A percentile compares a stretch with the other conserved stretches of the same genome.
Evolutionary conservation across 345 rosid species (phyloP).

Genomic region (Iberis pinnata): DNA sequence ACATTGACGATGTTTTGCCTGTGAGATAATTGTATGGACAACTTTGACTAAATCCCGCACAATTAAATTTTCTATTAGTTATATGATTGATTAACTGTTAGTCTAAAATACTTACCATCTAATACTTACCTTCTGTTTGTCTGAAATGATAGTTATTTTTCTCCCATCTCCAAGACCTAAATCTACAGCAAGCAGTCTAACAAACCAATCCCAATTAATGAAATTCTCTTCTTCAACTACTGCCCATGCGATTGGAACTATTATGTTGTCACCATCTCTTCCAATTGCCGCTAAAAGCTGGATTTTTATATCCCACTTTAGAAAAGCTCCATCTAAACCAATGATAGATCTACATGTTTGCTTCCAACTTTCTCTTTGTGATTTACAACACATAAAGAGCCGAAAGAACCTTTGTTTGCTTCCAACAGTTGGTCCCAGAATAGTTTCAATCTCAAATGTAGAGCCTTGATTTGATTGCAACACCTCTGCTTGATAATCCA

Average conservation of each 20-base stretch:
- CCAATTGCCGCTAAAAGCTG: neutral
- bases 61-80: too few species aligned
- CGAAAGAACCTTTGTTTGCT: neutral
- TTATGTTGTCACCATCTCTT: neutral
- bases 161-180: too few species aligned
- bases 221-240: neutral
- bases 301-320: neutral
- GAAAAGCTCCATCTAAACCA: neutral
- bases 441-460: neutral
- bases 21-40: too few species aligned
- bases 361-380: neutral
- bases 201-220: too few species aligned
- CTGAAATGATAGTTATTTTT: too few species aligned
- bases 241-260: neutral
- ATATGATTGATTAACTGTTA: too few species aligned
- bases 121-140: too few species aligned
- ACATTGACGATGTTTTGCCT: too few species aligned
- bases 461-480: neutral
- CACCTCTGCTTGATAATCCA: neutral
- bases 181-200: too few species aligned
- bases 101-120: too few species aligned
- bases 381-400: neutral
- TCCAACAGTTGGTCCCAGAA: too few species aligned
- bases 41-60: too few species aligned
- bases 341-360: neutral